phyloP scores from a whole-genome alignment of 2,329 filamentous ascomycete species.

The Fonsecaea erecta region DNA sequence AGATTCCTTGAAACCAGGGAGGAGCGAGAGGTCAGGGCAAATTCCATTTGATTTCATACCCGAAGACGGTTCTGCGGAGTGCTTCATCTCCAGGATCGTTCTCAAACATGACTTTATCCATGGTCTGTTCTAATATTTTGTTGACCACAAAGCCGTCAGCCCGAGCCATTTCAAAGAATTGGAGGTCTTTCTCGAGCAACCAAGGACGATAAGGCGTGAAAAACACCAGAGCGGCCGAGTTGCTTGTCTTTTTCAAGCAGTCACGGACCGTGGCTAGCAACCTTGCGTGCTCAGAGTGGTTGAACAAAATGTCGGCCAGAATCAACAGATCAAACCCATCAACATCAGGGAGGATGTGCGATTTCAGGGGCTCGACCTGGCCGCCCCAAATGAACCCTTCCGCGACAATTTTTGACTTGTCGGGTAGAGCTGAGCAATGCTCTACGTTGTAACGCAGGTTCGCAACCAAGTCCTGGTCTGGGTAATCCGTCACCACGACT shows the following conservation, averaged over 20 bases:
- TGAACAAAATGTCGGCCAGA: conserved; percentile 87
- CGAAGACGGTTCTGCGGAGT: conserved; percentile 79
- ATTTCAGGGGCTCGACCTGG: conserved; percentile 62
- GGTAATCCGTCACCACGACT: conserved; percentile 84
- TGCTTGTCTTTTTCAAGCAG: conserved; percentile 63
- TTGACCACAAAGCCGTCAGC: conserved; percentile 74
- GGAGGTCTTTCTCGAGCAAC: conserved; percentile 81
- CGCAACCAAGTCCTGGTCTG: conserved; percentile 78
- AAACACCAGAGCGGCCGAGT: conserved; percentile 77
- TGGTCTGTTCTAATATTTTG: conserved; percentile 77
- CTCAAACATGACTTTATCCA: conserved; percentile 88
- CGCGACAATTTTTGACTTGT: conserved; percentile 56
- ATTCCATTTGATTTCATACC: conserved; percentile 72
- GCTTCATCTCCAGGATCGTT: conserved; percentile 83
- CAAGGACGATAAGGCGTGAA: conserved; percentile 95
- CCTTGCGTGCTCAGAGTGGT: conserved; percentile 83
- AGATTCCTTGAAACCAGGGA: background rate
- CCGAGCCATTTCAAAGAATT: conserved; percentile 79
- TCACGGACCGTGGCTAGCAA: conserved; percentile 72
- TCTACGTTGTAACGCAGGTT: conserved; percentile 78
- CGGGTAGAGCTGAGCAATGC: conserved; percentile 56
- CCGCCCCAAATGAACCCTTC: conserved; percentile 86
- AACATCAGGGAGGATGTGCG: conserved; percentile 52
- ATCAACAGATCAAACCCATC: conserved; percentile 76
- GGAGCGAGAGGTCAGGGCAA: conserved; percentile 6